phyloP scores from a whole-genome alignment of 805 yeast genomes.

The Suhomyces vadensis region DNA sequence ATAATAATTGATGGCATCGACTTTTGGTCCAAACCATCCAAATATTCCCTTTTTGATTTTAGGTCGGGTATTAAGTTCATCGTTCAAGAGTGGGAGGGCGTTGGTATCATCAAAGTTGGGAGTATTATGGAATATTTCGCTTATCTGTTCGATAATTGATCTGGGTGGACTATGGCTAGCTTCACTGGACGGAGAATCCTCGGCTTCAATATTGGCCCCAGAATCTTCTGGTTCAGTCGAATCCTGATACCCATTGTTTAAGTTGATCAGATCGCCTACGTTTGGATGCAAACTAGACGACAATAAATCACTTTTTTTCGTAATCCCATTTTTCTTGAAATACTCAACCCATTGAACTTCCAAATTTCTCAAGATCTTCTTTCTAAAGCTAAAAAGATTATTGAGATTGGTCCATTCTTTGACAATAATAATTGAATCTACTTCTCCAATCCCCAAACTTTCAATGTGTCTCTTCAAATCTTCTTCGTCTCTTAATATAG shows the following conservation, averaged over 20 bases:
- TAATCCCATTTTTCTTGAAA: slow-evolving; percentile 41
- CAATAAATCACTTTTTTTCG: slow-evolving; percentile 29
- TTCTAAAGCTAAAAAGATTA: slow-evolving; percentile 59
- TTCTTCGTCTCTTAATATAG: slow-evolving; percentile 69
- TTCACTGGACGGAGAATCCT: slow-evolving; percentile 2
- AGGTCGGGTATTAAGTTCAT: slow-evolving; percentile 53
- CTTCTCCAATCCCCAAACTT: slow-evolving; percentile 75
- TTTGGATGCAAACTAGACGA: slow-evolving; percentile 27
- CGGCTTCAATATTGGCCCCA: slow-evolving; percentile 14
- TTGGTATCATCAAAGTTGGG: slow-evolving; percentile 10
- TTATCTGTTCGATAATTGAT: slow-evolving; percentile 29
- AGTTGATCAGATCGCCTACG: slow-evolving; percentile 28
- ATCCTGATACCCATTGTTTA: slow-evolving; percentile 13
- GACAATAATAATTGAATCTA: slow-evolving; percentile 74
- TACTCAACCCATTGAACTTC: slow-evolving; percentile 77
- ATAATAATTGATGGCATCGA: slow-evolving; percentile 80
- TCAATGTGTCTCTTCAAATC: slow-evolving; percentile 75
- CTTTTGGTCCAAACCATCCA: slow-evolving; percentile 65
- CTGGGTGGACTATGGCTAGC: slow-evolving; percentile 7
- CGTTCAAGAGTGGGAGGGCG: slow-evolving; percentile 27
- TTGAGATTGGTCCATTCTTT: slow-evolving; percentile 84
- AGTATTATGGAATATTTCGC: slow-evolving; percentile 23
- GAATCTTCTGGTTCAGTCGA: slow-evolving; percentile 1
- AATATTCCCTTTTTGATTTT: slow-evolving; percentile 56
- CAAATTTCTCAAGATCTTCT: slow-evolving; percentile 50